phyloP scores from a whole-genome alignment of 2,329 filamentous ascomycete genomes.

The Grosmannia serpens region DNA sequence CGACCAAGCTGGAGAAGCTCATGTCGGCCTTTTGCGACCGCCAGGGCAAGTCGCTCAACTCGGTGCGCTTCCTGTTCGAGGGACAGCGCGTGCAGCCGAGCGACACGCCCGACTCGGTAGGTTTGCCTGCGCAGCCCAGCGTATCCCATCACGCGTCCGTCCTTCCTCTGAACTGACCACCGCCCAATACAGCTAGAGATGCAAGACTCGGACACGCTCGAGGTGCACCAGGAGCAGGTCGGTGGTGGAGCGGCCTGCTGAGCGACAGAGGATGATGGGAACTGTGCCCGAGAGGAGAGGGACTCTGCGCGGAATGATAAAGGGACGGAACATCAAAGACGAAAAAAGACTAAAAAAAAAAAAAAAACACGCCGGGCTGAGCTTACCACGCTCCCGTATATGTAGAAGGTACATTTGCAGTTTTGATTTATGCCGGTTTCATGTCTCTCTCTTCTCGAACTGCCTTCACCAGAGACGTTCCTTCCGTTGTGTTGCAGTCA shows the following conservation, averaged over 20 bases:
- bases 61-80: slow-evolving; percentile 91
- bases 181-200: slow-evolving; percentile 66
- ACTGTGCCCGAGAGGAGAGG: not conserved
- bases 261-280: not conserved
- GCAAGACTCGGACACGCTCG: slow-evolving; percentile 88
- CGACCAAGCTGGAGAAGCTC: slow-evolving; percentile 89
- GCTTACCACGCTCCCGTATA: not conserved
- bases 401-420: not conserved
- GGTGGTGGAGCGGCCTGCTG: slow-evolving; percentile 44
- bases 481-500: not conserved
- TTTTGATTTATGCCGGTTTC: not conserved
- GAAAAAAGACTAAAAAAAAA: not conserved
- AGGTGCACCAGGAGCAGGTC: slow-evolving; percentile 97
- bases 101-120: slow-evolving; percentile 83
- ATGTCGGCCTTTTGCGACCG: slow-evolving; percentile 98
- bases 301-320: not conserved
- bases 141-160: no score
- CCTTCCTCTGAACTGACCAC: not conserved
- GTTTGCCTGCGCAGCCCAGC: not conserved
- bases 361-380: not conserved
- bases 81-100: slow-evolving; percentile 81
- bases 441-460: not conserved
- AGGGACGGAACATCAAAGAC: not conserved
- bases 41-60: slow-evolving; percentile 74
- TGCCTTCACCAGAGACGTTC: no score